These are phyloP conservation scores for Lablab purpureus DNA, from an alignment of 306 rosid species.

Conservation along the genomic window DNA sequence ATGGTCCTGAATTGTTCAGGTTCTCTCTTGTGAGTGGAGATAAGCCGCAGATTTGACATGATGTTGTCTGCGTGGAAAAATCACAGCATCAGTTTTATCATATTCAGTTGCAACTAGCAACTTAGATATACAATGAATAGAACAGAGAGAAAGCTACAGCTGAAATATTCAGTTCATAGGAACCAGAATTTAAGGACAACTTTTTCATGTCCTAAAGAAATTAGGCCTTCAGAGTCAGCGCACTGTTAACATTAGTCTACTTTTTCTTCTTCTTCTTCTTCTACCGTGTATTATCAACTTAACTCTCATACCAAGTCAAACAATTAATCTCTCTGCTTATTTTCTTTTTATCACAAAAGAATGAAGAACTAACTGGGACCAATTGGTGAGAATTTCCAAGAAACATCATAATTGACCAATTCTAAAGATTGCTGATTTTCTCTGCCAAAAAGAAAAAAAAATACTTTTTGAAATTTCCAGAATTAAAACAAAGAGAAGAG, in stretches of 20 bases:
- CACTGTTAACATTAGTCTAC: slow-evolving; percentile 34
- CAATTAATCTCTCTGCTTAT: slow-evolving; percentile 6
- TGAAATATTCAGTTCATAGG: neutral
- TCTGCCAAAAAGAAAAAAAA: slow-evolving; percentile 10
- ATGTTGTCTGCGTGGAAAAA: slow-evolving; percentile 51
- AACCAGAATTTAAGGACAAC: slow-evolving; percentile 20
- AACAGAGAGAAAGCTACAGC: slow-evolving; percentile 34
- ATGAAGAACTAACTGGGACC: slow-evolving; percentile 23
- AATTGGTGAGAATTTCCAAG: slow-evolving; percentile 33
- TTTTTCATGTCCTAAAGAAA: slow-evolving; percentile 22
- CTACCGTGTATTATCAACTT: slow-evolving; percentile 43
- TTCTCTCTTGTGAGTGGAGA: slow-evolving; percentile 21
- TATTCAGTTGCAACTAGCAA: slow-evolving; percentile 10
- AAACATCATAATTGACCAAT: slow-evolving; percentile 42
- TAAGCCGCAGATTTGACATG: slow-evolving; percentile 39
- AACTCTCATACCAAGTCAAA: slow-evolving; percentile 46
- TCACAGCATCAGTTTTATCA: slow-evolving; percentile 33
- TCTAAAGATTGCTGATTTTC: slow-evolving; percentile 34
- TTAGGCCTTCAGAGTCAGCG: slow-evolving; percentile 15
- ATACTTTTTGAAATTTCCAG: slow-evolving; percentile 22
- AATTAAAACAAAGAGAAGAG: slow-evolving; percentile 21
- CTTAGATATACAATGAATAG: slow-evolving; percentile 26
- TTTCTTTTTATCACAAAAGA: slow-evolving; percentile 3
- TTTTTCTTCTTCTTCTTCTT: slow-evolving; percentile 29
- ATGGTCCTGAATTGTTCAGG: slow-evolving; percentile 10